A percentile compares a stretch with the other conserved stretches of the same genome.
phyloP scores from a whole-genome alignment of 2,329 filamentous ascomycete genomes.

The Penicillium sclerotiorum region DNA sequence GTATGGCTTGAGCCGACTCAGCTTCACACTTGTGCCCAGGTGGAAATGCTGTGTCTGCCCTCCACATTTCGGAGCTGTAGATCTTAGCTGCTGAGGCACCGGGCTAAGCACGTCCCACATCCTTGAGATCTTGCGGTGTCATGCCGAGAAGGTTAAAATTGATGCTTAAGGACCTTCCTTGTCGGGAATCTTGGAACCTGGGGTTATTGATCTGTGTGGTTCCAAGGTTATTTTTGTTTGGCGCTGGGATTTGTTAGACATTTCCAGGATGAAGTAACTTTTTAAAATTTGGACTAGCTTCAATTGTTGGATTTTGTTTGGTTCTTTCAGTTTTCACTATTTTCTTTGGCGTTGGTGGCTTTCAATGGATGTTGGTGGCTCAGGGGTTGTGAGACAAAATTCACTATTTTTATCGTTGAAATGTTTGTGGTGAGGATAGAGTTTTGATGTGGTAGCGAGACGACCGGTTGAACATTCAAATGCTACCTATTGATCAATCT shows the following conservation, averaged over 20 bases:
- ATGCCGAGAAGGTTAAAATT: background rate
- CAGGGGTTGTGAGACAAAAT: slow-evolving; percentile 22
- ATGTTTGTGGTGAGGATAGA: too few relatives aligned
- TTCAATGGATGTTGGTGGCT: slow-evolving; percentile 8
- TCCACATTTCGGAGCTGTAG: slow-evolving; percentile 7
- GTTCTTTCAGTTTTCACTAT: background rate
- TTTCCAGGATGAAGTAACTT: too few relatives aligned
- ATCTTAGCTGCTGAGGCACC: slow-evolving; percentile 10
- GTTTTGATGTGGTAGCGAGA: too few relatives aligned
- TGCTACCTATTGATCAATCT: too few relatives aligned
- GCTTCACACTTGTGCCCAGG: too few relatives aligned
- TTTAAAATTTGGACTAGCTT: too few relatives aligned
- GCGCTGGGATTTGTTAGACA: too few relatives aligned
- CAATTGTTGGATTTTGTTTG: too few relatives aligned
- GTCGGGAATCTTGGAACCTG: too few relatives aligned
- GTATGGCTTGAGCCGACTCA: slow-evolving; percentile 6
- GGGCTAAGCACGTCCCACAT: slow-evolving; percentile 6
- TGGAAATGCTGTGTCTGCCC: too few relatives aligned
- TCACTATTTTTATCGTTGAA: slow-evolving; percentile 3
- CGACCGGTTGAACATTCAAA: too few relatives aligned
- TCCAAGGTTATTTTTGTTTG: background rate
- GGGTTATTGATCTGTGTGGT: background rate
- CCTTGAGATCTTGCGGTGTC: background rate
- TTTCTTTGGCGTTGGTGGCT: background rate
- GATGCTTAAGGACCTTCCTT: slow-evolving; percentile 12